Evolutionary conservation across 2,329 filamentous ascomycete species (phyloP), one percentile per base, ranked within the genome.

Genomic region (Xylariaceae sp.): DNA sequence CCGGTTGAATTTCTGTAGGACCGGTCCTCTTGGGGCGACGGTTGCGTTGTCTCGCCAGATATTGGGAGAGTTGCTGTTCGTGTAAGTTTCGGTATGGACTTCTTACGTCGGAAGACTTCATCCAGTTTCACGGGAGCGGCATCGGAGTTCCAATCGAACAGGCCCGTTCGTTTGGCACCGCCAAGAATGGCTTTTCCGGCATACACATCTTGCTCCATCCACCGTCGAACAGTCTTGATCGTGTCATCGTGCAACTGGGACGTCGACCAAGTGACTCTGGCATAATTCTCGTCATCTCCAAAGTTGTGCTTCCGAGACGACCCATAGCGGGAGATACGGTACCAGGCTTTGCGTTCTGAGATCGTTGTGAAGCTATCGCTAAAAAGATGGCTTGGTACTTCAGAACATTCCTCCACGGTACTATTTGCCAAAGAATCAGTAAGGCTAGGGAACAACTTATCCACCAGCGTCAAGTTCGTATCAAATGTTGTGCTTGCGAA

Each of bases 131-230:
- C 74, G 8, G 78, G 76, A 35, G 79, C 76, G 0, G 78, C 77
- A 15, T 77, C 75, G 11, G 79, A 79, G 63, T 86, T 81, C 85
- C 85, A 88, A 35, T 84, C 82, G 70, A 87, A 88, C 64, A 82
- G 77, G 39, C 77, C 78, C 59, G 76, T 78, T 4, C 76, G 72
- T 51, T 75, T 72, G 0, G 76, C 66, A 23, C 77, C 77, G 6
- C 77, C 78, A 8, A 81, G 71, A 0, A 74, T 74, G 10, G 77
- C 72, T 52, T 79, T 78, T 1, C 83, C 82, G 1, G 80, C 75
- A 34, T 83, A 81, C 0, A 82, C 82, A 64, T 85, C 84, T 65
- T 87, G 82, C 65, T 86, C 82, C 78, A 87, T 85, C 86, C 86
- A 88, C 30, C 83, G 78, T 30, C 81, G 77, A 15, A 88, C 84